A percentile compares a stretch with the other conserved stretches of the same genome.
These are phyloP conservation scores for Arachis hypogaea DNA, from an alignment of 306 rosid genomes.

Conservation along the genomic window DNA sequence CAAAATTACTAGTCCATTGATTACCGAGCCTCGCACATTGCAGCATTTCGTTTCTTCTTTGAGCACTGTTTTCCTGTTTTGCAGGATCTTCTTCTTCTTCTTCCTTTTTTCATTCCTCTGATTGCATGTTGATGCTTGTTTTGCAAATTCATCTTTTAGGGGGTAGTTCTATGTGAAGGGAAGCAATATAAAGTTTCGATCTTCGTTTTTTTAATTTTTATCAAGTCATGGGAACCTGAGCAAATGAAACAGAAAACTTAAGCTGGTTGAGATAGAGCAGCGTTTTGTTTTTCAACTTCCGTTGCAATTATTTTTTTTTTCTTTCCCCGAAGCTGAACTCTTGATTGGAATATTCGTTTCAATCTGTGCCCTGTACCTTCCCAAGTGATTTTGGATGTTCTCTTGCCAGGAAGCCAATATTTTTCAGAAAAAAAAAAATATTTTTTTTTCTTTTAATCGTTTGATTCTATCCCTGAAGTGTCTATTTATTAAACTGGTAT, in stretches of 20 bases:
- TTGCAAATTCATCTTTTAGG: conserved; percentile 7
- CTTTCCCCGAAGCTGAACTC: conserved; percentile 2
- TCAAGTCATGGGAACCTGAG: conserved; percentile 19
- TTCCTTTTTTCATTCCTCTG: not conserved
- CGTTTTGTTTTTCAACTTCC: not conserved
- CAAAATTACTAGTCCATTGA: conserved; percentile 18
- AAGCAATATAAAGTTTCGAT: conserved; percentile 14
- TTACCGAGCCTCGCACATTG: conserved; percentile 20
- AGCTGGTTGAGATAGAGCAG: not conserved
- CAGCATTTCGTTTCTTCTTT: conserved; percentile 23
- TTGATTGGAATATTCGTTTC: not conserved
- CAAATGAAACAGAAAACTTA: conserved; percentile 17
- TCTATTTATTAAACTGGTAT: not conserved
- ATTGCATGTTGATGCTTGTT: conserved; percentile 8
- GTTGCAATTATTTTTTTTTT: not conserved
- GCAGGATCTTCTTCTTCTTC: not conserved
- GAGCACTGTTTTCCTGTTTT: conserved; percentile 16
- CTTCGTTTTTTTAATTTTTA: not conserved
- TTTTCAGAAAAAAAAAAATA: not conserved
- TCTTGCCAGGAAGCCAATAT: not conserved
- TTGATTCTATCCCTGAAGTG: not conserved
- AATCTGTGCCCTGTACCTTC: not conserved
- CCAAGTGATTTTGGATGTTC: not conserved
- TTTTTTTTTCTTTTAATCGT: not conserved
- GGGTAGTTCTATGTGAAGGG: conserved; percentile 17